A percentile compares a stretch with the other conserved stretches of the same genome.
phyloP scores from a whole-genome alignment of 768 basidiomycete genomes.

The Hericium erinaceus region DNA sequence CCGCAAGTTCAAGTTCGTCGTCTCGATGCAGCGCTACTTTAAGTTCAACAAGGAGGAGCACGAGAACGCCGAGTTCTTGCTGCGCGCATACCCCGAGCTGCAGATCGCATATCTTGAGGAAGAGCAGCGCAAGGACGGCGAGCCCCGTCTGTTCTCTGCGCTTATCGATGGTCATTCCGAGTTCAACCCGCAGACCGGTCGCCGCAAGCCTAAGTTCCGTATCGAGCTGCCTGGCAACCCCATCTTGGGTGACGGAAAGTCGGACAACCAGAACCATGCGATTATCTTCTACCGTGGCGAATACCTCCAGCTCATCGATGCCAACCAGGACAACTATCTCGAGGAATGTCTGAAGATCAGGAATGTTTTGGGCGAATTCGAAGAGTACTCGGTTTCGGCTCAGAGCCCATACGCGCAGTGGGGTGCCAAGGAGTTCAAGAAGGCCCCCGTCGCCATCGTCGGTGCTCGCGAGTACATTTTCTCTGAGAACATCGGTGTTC shows the following conservation, averaged over 20 bases:
- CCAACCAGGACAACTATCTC: slow-evolving; percentile 99
- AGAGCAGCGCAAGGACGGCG: slow-evolving; percentile 91
- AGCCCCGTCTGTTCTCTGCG: slow-evolving; percentile 89
- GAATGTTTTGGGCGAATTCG: slow-evolving; percentile 96
- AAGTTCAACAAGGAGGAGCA: slow-evolving; percentile 99
- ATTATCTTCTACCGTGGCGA: slow-evolving; percentile 99
- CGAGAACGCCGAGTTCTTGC: slow-evolving; percentile 95
- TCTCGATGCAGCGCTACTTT: slow-evolving; percentile 98
- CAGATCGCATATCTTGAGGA: slow-evolving; percentile 99
- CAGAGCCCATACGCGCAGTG: slow-evolving; percentile 91
- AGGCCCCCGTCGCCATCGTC: slow-evolving; percentile 89
- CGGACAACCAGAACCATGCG: slow-evolving; percentile 99
- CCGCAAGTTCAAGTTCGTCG: slow-evolving; percentile 97
- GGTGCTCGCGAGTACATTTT: slow-evolving; percentile 99
- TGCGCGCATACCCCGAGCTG: slow-evolving; percentile 96
- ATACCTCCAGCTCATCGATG: slow-evolving; percentile 98
- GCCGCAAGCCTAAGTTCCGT: slow-evolving; percentile 91
- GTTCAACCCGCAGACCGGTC: slow-evolving; percentile 81
- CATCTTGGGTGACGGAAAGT: slow-evolving; percentile 97
- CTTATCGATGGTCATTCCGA: slow-evolving; percentile 98
- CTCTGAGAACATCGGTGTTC: slow-evolving; percentile 98
- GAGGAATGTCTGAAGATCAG: slow-evolving; percentile 99
- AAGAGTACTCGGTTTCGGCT: slow-evolving; percentile 77
- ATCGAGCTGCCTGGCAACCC: slow-evolving; percentile 98
- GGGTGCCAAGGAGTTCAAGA: slow-evolving; percentile 81